A percentile compares a stretch with the other conserved stretches of the same genome.
These are phyloP conservation scores for Lanmaoa pseudosensibilis DNA, from an alignment of 768 basidiomycete species.

Conservation along the genomic window DNA sequence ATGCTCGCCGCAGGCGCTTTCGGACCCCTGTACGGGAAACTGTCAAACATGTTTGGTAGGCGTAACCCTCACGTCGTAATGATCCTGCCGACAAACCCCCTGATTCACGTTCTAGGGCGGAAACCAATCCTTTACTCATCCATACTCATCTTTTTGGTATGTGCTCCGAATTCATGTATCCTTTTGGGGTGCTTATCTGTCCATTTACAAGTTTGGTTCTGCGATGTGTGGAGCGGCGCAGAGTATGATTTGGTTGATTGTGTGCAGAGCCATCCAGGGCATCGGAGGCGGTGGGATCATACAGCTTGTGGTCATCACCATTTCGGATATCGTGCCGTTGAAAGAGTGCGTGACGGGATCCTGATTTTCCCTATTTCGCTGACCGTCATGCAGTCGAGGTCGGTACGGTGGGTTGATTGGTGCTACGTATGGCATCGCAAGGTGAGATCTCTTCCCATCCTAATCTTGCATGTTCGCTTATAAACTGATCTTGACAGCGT, in stretches of 20 bases:
- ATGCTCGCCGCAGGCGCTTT: slow-evolving; percentile 66
- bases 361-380: slow-evolving; percentile 16
- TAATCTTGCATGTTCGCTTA: not conserved
- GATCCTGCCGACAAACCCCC: slow-evolving; percentile 21
- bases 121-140: slow-evolving; percentile 70
- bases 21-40: slow-evolving; percentile 75
- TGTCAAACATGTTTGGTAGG: slow-evolving; percentile 58
- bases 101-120: slow-evolving; percentile 40
- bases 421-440: slow-evolving; percentile 75
- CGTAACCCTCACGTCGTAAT: not conserved
- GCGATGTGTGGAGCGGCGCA: slow-evolving; percentile 83
- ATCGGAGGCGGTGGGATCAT: slow-evolving; percentile 82
- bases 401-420: slow-evolving; percentile 74
- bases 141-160: slow-evolving; percentile 68
- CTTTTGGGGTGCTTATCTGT: not conserved
- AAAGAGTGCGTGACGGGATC: slow-evolving; percentile 53
- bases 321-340: slow-evolving; percentile 81
- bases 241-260: slow-evolving; percentile 73
- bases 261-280: slow-evolving; percentile 77
- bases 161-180: slow-evolving; percentile 8
- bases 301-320: slow-evolving; percentile 73
- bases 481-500: slow-evolving; percentile 39
- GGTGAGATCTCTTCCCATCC: slow-evolving; percentile 26
- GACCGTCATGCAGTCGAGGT: slow-evolving; percentile 53
- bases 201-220: slow-evolving; percentile 57